Base-by-base conservation (phyloP, 768 basidiomycete species). In the Tylopilus rubrobrunneus region DNA sequence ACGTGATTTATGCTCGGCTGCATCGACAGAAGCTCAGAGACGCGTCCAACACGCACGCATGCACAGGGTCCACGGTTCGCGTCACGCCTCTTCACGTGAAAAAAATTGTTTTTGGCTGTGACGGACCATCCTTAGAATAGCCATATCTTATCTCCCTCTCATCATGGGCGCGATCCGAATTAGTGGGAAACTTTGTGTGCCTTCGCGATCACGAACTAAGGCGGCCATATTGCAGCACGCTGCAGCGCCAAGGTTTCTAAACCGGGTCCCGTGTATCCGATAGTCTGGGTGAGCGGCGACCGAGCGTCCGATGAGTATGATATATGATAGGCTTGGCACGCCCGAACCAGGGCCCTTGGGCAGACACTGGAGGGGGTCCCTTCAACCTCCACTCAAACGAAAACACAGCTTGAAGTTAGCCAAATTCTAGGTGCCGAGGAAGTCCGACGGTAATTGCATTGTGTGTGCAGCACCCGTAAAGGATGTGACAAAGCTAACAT, bases 401-500 rank as follows among this genome's bases (percentile, higher is more conserved):
- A 25, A 25, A 25, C 25, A 25, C 25, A 25, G 25, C 25, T 5
- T 19, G 19, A 19, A 19, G 19, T 19, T 25, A 25, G 25, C 25
- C 34, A 36, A 15, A 37, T 37, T 37, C 15, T 37, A 37, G 15
- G 15, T 37, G 14, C 56, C 17, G 36, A 21, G 15, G 43, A 23
- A 7, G 19, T 12, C 36, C n/a, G 31, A 31, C 12, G 33, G 25
- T 23, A 34, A n/a, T 17, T 14, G 21, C 33, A 9, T 4, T 34
- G 28, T 46, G 41, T 19, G 19, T 19, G 19, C 19, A 19, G 19
- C 84, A 17, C 77, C 78, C 10, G 71, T 60, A n/a, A 81, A 75
- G 0, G 76, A 74, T 1, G 76, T 64, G 5, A 74, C 77, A 57
- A 85, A 84, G 56, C 77, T 76, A 45, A 77, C 60, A 57, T 82